Conservation (phyloP, 108 stramenopile species). For the Craspedostauros australis region DNA sequence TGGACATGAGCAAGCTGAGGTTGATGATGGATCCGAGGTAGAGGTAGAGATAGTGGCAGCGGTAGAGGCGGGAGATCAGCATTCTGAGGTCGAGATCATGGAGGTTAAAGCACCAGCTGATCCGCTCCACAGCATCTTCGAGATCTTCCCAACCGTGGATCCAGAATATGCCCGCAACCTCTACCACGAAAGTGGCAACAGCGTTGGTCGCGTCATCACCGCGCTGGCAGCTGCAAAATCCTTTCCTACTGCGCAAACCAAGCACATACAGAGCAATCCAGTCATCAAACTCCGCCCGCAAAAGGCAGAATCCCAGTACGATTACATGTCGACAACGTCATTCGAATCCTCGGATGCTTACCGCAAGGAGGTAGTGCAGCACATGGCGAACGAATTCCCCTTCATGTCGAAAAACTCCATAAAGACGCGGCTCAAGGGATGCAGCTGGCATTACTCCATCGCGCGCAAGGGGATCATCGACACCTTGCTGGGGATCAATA, state of each 20-base stretch:
- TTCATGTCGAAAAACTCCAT: conserved; percentile 12
- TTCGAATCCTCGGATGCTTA: conserved; percentile 21
- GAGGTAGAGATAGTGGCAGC: too few relatives aligned
- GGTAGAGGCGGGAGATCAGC: too few relatives aligned
- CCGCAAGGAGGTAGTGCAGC: conserved; percentile 2
- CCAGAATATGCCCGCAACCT: conserved; percentile 6
- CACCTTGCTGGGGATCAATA: conserved; percentile 9
- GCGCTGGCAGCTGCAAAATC: conserved; percentile 13
- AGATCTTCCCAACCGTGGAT: conserved; percentile 42
- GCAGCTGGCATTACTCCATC: conserved; percentile 24
- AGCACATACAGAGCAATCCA: neutral
- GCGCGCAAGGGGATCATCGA: conserved; percentile 14
- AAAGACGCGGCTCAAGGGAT: neutral
- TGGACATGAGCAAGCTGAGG: too few relatives aligned
- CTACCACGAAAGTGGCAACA: conserved; percentile 12
- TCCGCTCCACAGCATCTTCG: conserved; percentile 15
- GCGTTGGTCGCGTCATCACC: conserved; percentile 18
- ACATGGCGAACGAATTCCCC: conserved; percentile 23
- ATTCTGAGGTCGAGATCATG: too few relatives aligned
- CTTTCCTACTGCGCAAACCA: conserved; percentile 13
- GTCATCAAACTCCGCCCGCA: neutral
- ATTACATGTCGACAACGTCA: conserved; percentile 24
- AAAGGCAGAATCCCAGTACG: conserved; percentile 16
- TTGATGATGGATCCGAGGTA: too few relatives aligned
- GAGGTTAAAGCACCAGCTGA: too few relatives aligned